Evolutionary conservation across 352 stramenopile genomes (phyloP), one percentile per base, ranked within the genome.

Genomic region (Phytopythium aichiense): DNA sequence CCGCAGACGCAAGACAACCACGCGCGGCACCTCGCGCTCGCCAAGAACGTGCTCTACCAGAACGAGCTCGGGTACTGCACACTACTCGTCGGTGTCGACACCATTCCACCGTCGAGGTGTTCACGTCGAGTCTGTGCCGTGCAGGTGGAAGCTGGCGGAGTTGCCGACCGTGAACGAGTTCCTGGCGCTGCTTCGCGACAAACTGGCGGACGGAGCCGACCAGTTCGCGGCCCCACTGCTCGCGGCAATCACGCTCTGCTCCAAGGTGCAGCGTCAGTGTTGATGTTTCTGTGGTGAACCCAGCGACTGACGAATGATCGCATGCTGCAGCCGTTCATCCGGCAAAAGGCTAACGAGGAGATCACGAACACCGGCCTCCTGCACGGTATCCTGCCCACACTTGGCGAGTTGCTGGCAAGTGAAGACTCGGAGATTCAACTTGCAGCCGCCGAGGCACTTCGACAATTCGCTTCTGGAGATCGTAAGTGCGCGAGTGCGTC

Each of bases 281-380:
- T 23, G 13, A 37, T 25, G 25, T 1, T 30, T 54, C 40, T 22
- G 23, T 31, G 28, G 4, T 5, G 28, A 31, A 31, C 28, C 4
- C 28, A 31, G 28, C 28, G 35, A 40, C 35, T 40, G 40, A 46
- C 16, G 30, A 37, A 12, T 49, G 33, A 15, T 13, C n/a, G 35
- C 23, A 33, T 12, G 7, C 16, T 12, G 48, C 61, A 93, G 86
- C 79, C 84, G 1, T 92, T 92, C 55, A 50, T 91, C 16, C 76
- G 86, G 1, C 72, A 79, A 38, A 92, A 91, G 52, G 73, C 81
- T 0, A 94, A 94, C 58, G 86, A 94, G 64, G 84, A 94, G 59
- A 78, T 92, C 52, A 78, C 72, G 40, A 82, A 88, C 38, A 72
- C 84, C 12, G 65, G 57, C 37, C 58, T 92, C 28, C 58, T 93